phyloP scores from a whole-genome alignment of 2,329 filamentous ascomycete species.

The Epicoccum sorghinum region DNA sequence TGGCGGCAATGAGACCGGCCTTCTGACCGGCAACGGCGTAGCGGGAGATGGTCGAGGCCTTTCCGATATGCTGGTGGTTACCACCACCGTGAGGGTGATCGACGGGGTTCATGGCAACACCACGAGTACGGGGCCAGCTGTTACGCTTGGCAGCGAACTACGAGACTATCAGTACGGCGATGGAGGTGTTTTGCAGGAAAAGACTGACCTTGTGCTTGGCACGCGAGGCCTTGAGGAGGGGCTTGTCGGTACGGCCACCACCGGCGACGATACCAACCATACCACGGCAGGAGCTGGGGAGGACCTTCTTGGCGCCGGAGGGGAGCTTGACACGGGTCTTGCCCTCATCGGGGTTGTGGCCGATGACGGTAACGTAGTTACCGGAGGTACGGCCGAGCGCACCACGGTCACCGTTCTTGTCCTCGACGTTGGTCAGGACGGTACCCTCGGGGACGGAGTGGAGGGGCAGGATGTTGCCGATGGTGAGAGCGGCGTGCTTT shows the following conservation, averaged over 20 bases:
- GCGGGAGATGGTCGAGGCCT: conserved; percentile 98
- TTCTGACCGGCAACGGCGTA: conserved; percentile 99
- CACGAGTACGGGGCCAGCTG: conserved; percentile 99
- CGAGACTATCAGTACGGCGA: neutral
- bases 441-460: conserved; percentile 97
- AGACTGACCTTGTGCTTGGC: conserved; percentile 84
- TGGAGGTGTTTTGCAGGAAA: neutral
- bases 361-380: conserved; percentile 87
- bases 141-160: conserved; percentile 99
- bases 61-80: conserved; percentile 99
- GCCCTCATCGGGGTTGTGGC: conserved; percentile 69
- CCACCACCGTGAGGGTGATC: conserved; percentile 82
- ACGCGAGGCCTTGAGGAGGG: conserved; percentile 97
- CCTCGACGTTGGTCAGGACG: conserved; percentile 98
- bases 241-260: conserved; percentile 99
- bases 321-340: conserved; percentile 99
- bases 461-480: conserved; percentile 97
- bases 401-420: conserved; percentile 97
- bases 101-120: conserved; percentile 99
- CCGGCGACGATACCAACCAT: conserved; percentile 99
- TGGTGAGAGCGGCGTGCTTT: conserved; percentile 95
- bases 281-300: conserved; percentile 88
- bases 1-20: conserved; percentile 99
- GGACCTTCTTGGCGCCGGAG: conserved; percentile 98
- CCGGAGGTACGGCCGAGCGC: conserved; percentile 94